These are phyloP conservation scores for Camillea tinctor DNA, from an alignment of 2,329 filamentous ascomycete species.

Conservation along the genomic window DNA sequence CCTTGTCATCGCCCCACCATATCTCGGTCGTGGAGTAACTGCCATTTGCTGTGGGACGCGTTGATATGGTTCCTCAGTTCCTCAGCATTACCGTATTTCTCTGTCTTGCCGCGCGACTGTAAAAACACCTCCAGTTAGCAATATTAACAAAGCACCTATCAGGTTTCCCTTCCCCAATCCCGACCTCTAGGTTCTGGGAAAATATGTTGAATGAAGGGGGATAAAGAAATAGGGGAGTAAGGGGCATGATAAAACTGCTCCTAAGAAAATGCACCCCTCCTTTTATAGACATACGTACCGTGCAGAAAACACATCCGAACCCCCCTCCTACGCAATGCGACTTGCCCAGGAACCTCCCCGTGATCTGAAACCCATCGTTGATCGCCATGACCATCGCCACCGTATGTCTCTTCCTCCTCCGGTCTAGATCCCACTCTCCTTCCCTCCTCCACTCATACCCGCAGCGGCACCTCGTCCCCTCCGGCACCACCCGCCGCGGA, in stretches of 20 bases:
- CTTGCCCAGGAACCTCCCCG: conserved; percentile 40
- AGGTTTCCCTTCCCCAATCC: not conserved
- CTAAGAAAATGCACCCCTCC: not conserved
- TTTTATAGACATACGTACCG: conserved; percentile 17
- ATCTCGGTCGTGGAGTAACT: conserved; percentile 41
- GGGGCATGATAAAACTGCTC: no score
- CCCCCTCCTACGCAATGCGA: conserved; percentile 36
- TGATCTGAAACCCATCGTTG: conserved; percentile 41
- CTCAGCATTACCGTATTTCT: conserved; percentile 33
- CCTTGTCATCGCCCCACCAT: conserved; percentile 20
- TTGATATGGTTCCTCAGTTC: conserved; percentile 38
- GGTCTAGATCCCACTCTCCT: conserved; percentile 5
- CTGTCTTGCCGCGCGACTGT: conserved; percentile 33
- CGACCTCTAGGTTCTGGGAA: not conserved
- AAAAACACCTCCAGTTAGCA: not conserved
- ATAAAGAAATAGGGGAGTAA: not conserved
- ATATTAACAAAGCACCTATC: not conserved
- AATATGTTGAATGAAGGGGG: not conserved
- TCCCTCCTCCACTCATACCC: conserved; percentile 35
- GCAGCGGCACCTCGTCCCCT: conserved; percentile 30
- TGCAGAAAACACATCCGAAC: conserved; percentile 41
- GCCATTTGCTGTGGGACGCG: conserved; percentile 40
- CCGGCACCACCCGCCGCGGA: conserved; percentile 26
- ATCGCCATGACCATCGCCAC: conserved; percentile 27
- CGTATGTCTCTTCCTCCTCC: conserved; percentile 1